Evolutionary conservation across 805 yeast genomes (phyloP).

Genomic region (Kuraishia hungarica): DNA sequence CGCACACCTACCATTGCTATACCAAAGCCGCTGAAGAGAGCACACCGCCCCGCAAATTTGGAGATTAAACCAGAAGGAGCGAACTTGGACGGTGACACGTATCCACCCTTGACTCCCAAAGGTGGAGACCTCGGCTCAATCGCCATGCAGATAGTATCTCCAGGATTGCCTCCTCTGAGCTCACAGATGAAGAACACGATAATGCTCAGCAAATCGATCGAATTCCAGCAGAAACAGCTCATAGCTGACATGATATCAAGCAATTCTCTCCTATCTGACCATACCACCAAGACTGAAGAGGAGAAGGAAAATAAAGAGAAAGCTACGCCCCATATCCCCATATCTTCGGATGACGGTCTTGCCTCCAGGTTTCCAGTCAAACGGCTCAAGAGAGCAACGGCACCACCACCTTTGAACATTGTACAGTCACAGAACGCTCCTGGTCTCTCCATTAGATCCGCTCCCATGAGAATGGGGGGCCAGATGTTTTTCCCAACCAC

Average conservation of each 20-base stretch:
- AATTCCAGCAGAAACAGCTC: slow-evolving; percentile 3
- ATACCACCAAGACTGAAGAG: not conserved
- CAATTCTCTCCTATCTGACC: not conserved
- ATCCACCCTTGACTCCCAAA: not conserved
- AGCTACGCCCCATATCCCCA: not conserved
- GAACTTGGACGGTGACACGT: not conserved
- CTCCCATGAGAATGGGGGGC: slow-evolving; percentile 1
- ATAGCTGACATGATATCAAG: slow-evolving; percentile 1
- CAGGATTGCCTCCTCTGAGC: slow-evolving; percentile 4
- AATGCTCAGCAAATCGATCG: slow-evolving; percentile 1
- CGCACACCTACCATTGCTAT: not conserved
- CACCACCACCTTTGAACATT: slow-evolving; percentile 5
- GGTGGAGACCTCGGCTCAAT: slow-evolving; percentile 1
- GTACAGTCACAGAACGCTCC: not conserved
- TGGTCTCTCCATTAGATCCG: slow-evolving; percentile 2
- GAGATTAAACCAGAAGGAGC: not conserved
- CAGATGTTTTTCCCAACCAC: not conserved
- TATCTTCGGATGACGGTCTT: not conserved
- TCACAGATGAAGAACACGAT: slow-evolving; percentile 3
- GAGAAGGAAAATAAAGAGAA: not conserved
- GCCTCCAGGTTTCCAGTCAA: not conserved
- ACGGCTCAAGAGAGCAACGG: slow-evolving; percentile 2
- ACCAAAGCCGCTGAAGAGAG: not conserved
- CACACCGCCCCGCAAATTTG: not conserved
- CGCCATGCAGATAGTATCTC: slow-evolving; percentile 5